Evolutionary conservation across 495 filamentous ascomycete species (phyloP).

Genomic region (Parachaetomium inaequale): DNA sequence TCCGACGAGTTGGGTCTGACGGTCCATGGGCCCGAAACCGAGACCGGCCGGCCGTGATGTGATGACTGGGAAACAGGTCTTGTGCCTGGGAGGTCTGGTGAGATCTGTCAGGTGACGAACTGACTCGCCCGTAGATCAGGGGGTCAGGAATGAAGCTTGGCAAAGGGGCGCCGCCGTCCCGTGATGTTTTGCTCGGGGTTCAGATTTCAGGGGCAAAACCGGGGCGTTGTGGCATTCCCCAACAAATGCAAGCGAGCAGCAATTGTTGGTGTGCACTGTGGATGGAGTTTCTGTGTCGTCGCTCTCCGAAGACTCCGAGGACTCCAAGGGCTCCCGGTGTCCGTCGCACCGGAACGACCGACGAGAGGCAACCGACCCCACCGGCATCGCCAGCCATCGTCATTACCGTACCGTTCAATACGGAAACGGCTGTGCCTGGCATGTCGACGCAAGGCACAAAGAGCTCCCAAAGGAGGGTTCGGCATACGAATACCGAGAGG

Average conservation of each 20-base stretch:
- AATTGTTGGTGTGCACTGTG: not conserved
- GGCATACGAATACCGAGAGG: too few species aligned
- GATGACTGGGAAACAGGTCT: not conserved
- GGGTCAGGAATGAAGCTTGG: not conserved
- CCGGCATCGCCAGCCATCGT: not conserved
- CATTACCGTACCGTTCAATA: not conserved
- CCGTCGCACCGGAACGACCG: not conserved
- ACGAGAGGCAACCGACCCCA: not conserved
- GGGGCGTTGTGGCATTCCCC: too few species aligned
- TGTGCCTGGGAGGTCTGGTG: not conserved
- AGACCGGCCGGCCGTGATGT: not conserved
- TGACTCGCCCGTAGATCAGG: not conserved
- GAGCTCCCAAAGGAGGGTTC: not conserved
- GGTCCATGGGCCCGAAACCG: not conserved
- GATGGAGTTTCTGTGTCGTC: not conserved
- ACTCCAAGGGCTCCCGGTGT: not conserved
- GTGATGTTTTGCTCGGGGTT: not conserved
- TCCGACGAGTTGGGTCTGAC: not conserved
- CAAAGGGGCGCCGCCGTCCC: not conserved
- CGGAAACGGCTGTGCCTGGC: not conserved
- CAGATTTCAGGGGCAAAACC: not conserved
- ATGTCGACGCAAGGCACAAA: too few species aligned
- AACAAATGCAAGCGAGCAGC: not conserved
- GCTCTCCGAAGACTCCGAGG: not conserved
- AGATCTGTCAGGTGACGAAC: slow-evolving; percentile 5